Conservation (phyloP, 1,284 basidiomycete species). For the Phylloporus sp. region DNA sequence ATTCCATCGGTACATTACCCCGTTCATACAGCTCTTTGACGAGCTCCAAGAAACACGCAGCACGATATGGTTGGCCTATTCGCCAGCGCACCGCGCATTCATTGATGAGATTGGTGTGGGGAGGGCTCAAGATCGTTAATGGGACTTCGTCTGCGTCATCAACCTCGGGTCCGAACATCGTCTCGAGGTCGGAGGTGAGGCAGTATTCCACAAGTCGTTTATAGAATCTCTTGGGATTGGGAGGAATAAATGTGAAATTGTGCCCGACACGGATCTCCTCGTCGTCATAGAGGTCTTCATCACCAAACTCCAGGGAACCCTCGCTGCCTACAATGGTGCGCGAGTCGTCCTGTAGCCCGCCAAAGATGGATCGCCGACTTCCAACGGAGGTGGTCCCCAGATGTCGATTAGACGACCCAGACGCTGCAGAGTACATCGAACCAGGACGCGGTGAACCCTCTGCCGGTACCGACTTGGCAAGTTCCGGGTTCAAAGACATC, state of each 20-base stretch:
- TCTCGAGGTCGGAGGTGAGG: constrained; percentile 85
- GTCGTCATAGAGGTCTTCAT: constrained; percentile 56
- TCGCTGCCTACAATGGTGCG: constrained; percentile 26
- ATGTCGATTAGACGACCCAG: constrained; percentile 49
- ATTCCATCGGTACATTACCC: constrained; percentile 92
- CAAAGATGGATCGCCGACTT: constrained; percentile 63
- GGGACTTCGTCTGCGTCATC: constrained; percentile 97
- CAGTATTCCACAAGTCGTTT: constrained; percentile 84
- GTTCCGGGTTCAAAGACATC: constrained; percentile 86
- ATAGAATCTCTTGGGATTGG: constrained; percentile 87
- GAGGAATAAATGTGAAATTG: constrained; percentile 89
- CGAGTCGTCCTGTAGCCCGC: constrained; percentile 15
- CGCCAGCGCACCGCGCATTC: constrained; percentile 93
- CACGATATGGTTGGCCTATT: constrained; percentile 79
- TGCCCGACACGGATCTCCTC: constrained; percentile 73
- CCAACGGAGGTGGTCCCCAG: constrained; percentile 53
- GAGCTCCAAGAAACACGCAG: constrained; percentile 83
- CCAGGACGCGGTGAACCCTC: constrained; percentile 62
- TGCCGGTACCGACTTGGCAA: constrained; percentile 77
- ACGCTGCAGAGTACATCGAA: constrained; percentile 51
- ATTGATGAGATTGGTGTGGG: constrained; percentile 84
- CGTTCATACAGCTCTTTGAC: constrained; percentile 89
- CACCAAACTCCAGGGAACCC: constrained; percentile 42
- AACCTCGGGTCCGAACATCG: constrained; percentile 84
- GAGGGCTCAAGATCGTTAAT: constrained; percentile 85